Base-by-base conservation (phyloP, 108 stramenopile genomes). In the Nitzschia palea region DNA sequence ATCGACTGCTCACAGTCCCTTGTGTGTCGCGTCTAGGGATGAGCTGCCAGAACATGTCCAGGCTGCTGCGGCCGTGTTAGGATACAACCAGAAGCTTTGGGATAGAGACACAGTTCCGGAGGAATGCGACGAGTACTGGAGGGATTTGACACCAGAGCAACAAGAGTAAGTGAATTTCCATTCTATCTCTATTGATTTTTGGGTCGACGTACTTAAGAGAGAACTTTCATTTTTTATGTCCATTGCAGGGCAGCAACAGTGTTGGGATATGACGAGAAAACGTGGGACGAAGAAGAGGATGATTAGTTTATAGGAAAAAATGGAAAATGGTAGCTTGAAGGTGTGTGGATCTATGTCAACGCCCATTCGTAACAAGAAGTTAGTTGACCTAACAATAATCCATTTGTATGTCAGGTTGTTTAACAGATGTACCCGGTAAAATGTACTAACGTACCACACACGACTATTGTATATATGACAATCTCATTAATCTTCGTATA, bases 41-140 rank as follows among this genome's bases (percentile, higher is more conserved):
- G 71, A 80, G 25, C 27, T 80, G 12, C 55, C 78, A 9, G 44
- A 29, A 0, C 67, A 80, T 15, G 67, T 79, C 22, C 64, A 79
- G 55, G 48, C 50, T 28, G 77, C 80, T 30, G 77, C 77, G 6
- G 48, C 12, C 14, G 20, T 50, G 4, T 40, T 85, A 42, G 84
- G 84, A 17, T 85, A 85, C 50, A 76, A 74, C 63, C n/a, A 85
- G 47, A 32, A 58, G 17, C 33, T 73, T 30, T 85, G 84, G 84
- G 62, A 80, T 42, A 56, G 54, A 20, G 70, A 65, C 27, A 55
- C 71, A 29, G 54, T 66, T 23, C 73, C 73, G 1, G 47, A 59
- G 0, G 22, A 52, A 36, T 62, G 63, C 45, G 63, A 51, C 20
- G 51, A 50, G 3, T 75, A 45, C 28, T 85, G 80, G 80, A 55